Base-by-base conservation (phyloP, 768 basidiomycete species). In the Suillus placidus region DNA sequence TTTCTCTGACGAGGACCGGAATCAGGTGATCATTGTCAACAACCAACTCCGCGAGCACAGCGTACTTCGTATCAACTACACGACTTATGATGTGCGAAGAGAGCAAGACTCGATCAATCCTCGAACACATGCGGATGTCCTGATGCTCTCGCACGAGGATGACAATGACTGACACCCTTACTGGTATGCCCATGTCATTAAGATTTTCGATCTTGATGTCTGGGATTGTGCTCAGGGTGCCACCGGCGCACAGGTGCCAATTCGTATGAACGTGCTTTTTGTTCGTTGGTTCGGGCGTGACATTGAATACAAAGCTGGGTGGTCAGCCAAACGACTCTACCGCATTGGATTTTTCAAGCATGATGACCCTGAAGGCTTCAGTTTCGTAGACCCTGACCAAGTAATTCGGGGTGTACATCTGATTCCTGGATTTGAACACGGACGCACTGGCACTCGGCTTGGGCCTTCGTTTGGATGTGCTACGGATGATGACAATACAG, bases 301-400 rank as follows among this genome's bases (percentile, higher is more conserved):
- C 45, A 63, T 62, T 2, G 60, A 37, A 6, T 71, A 66, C 64
- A 43, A 42, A 14, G 71, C 65, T 54, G 79, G 82, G 1, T 75
- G 75, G 61, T 66, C 70, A 5, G 38, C 64, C 0, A 67, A 73
- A 23, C 70, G 73, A 1, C 72, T 84, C 1, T 81, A 78, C n/a
- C 72, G 74, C 4, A 45, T 86, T 13, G 77, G 76, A 0, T 85
- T 82, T 70, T 62, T 84, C 2, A 30, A 51, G 26, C 64, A 66
- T 1, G 40, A 70, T 4, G 74, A 77, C 32, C 60, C 64, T 1
- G 69, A 64, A n/a, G 74, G 78, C 8, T 85, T 84, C 65, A 79
- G 83, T 1, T 85, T 85, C 65, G n/a, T 85, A 5, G 77, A 85
- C 67, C 84, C 84, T 0, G 55, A 61, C 4, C 65, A 72, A 2